Percentiles rank a stretch among this genome's conserved stretches.
Conservation (phyloP, 192 early-diverging fungal genomes). For the Lobosporangium transversale region DNA sequence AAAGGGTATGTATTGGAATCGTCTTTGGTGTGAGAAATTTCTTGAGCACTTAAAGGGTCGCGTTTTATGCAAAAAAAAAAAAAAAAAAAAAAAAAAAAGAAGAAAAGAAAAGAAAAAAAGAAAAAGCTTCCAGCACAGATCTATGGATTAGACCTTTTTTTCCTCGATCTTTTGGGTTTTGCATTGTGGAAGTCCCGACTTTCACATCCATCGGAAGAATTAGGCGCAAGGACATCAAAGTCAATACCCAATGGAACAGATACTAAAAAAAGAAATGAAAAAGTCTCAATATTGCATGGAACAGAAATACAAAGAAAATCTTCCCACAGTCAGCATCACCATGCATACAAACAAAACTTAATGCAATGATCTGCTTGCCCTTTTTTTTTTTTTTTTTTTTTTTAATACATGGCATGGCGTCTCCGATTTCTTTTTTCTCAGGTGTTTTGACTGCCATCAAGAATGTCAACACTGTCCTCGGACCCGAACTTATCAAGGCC, state of each 20-base stretch:
- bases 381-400: not conserved
- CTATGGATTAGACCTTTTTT: not conserved
- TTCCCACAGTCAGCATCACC: slow-evolving; percentile 5
- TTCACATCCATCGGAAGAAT: slow-evolving; percentile 18
- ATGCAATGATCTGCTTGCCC: not conserved
- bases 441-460: slow-evolving; percentile 90
- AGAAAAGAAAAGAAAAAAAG: not conserved
- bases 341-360: no score
- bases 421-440: slow-evolving; percentile 44
- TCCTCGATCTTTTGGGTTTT: not conserved
- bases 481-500: slow-evolving; percentile 82
- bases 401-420: not conserved
- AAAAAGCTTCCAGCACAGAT: not conserved
- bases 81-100: no score
- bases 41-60: not conserved
- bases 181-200: not conserved
- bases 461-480: slow-evolving; percentile 93
- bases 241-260: no score
- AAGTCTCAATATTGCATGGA: not conserved
- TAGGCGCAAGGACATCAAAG: slow-evolving; percentile 6
- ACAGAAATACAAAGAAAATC: not conserved
- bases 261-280: not conserved
- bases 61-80: not conserved
- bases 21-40: not conserved
- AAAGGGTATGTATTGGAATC: slow-evolving; percentile 76